These are phyloP conservation scores for Pseudocercospora crystallina DNA, from an alignment of 2,329 filamentous ascomycete species.

Conservation along the genomic window DNA sequence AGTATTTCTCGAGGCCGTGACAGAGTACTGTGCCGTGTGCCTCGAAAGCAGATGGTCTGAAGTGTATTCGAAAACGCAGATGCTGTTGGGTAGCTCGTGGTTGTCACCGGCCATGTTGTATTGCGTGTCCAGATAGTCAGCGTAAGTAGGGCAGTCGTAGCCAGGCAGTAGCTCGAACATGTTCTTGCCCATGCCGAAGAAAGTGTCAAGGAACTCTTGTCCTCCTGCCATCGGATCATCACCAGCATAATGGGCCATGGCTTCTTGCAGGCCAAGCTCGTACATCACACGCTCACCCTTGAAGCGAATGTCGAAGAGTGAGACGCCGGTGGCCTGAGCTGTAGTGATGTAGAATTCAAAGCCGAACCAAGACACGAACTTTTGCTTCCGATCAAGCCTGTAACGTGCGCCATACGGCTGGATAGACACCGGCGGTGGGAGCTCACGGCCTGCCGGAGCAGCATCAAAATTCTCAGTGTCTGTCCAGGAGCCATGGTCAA, in stretches of 20 bases:
- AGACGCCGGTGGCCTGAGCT: slow-evolving; percentile 46
- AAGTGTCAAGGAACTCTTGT: slow-evolving; percentile 32
- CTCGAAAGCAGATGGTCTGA: slow-evolving; percentile 52
- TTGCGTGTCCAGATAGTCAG: slow-evolving; percentile 52
- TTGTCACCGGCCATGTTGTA: slow-evolving; percentile 46
- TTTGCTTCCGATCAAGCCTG: slow-evolving; percentile 44
- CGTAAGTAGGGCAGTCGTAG: slow-evolving; percentile 56
- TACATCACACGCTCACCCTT: slow-evolving; percentile 54
- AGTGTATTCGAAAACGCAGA: slow-evolving; percentile 59
- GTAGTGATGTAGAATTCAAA: slow-evolving; percentile 54
- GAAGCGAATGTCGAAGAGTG: slow-evolving; percentile 53
- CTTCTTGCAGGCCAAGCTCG: slow-evolving; percentile 55
- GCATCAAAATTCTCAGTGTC: slow-evolving; percentile 46
- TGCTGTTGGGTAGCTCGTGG: slow-evolving; percentile 45
- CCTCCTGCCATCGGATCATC: slow-evolving; percentile 48
- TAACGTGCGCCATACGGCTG: slow-evolving; percentile 43
- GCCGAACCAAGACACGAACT: slow-evolving; percentile 55
- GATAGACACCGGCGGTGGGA: slow-evolving; percentile 46
- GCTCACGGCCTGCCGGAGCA: slow-evolving; percentile 49
- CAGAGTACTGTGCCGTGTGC: slow-evolving; percentile 46
- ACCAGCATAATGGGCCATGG: slow-evolving; percentile 54
- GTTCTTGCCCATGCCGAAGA: slow-evolving; percentile 46
- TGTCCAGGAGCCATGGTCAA: slow-evolving; percentile 50
- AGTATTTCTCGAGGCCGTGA: slow-evolving; percentile 48
- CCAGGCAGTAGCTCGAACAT: slow-evolving; percentile 50